phyloP scores from a whole-genome alignment of 495 filamentous ascomycete genomes.

The Bathelium albidoporum region DNA sequence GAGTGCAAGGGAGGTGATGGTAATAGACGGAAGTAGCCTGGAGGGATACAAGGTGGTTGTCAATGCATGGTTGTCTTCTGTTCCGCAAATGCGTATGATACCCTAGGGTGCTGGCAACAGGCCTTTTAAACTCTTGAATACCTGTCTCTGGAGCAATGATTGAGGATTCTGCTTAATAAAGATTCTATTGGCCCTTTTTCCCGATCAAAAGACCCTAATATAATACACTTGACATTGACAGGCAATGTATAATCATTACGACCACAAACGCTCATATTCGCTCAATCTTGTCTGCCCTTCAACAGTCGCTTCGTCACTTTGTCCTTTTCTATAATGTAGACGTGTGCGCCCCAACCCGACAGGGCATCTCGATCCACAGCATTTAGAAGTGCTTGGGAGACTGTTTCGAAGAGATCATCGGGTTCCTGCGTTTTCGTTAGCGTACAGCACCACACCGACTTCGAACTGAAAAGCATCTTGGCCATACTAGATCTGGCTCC shows the following conservation, averaged over 20 bases:
- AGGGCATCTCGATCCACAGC: constrained; percentile 93
- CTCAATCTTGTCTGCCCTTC: constrained; percentile 74
- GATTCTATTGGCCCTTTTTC: not conserved
- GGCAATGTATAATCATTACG: not conserved
- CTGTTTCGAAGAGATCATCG: constrained; percentile 95
- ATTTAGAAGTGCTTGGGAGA: constrained; percentile 92
- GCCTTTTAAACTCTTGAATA: too few species aligned
- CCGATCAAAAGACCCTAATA: not conserved
- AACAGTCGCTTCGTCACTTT: constrained; percentile 97
- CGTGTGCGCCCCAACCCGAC: constrained; percentile 95
- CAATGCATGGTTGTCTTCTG: too few species aligned
- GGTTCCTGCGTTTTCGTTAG: constrained; percentile 51
- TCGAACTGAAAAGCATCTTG: not conserved
- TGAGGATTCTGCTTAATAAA: not conserved
- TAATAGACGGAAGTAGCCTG: not conserved
- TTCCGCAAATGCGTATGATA: not conserved
- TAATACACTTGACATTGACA: not conserved
- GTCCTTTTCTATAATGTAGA: constrained; percentile 99
- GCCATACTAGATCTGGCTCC: constrained; percentile 81
- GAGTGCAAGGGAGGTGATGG: not conserved
- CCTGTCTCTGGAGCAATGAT: too few species aligned
- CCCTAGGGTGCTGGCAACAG: not conserved
- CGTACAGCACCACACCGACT: not conserved
- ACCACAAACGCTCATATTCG: not conserved
- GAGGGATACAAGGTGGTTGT: not conserved